Evolutionary conservation across 2,329 filamentous ascomycete species (phyloP), one percentile per base, ranked within the genome.

Genomic region (Sporothrix curviconia): DNA sequence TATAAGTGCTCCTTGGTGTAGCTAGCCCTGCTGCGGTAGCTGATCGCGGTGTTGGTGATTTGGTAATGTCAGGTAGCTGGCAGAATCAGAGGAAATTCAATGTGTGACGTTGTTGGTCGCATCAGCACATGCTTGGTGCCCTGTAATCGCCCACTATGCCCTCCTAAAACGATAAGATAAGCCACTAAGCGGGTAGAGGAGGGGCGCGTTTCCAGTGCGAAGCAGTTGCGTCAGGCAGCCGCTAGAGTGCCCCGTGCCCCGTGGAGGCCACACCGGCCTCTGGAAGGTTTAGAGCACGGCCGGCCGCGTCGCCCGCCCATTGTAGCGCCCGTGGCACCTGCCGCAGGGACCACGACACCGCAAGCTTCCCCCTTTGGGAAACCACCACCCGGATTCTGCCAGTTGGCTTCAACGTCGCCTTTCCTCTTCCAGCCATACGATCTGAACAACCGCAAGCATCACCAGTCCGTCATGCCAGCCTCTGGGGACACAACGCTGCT

Each of bases 331-430:
- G 50, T 58, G 42, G 56, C 50, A 49, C 49, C 39, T 49, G 42
- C 49, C 46, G 43, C 32, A 37, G 28, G 25, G 25, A 14, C 50
- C 24, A 42, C 25, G 32, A 28, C 12, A 28, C 28, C 22, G 24
- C 52, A 46, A 55, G 25, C 51, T 51, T 43, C 22, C 57, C 46
- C 39, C 24, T 52, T 58, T 54, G 14, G 57, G 57, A 59, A 59
- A 15, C 43, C 34, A 44, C 56, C 24, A 53, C 53, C 34, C 14
- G 37, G 34, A 55, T 60, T 55, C 58, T 57, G 58, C 58, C 58
- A 60, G 43, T 42, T 60, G 55, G 55, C 55, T 55, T 57, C 57
- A 50, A 49, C 53, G n/a, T 57, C 50, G 39, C 37, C 47, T 22
- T 50, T 39, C 44, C 43, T 6, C 17, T 15, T 53, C 39, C 40